Base-by-base conservation (phyloP, 306 rosid genomes). In the Spatholobus suberectus region DNA sequence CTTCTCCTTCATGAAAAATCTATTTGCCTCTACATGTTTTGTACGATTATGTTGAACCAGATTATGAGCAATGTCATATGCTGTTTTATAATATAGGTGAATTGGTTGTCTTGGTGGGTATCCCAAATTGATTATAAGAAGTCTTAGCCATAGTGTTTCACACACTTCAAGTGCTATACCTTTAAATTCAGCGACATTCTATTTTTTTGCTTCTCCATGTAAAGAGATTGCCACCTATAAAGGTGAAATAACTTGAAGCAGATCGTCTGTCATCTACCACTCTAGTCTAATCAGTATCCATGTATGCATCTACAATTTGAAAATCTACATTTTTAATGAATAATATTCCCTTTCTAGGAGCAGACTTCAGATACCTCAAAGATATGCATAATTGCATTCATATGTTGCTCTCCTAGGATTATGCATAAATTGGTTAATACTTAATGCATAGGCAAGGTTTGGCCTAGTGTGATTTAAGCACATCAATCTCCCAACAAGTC, bases 271-370 rank as follows among this genome's bases (percentile, higher is more conserved):
- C 8, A 4, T 49, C 1, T 0, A 17, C 4, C 17, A 8, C 20
- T 0, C 2, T 1, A 4, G 2, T 0, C 8, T 0, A 15, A 15
- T 49, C 7, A 4, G 8, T n/a, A n/a, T n/a, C n/a, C n/a, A n/a
- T 14, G 5, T 49, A 49, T 15, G 8, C 0, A 14, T 49, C 21
- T 14, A 49, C 6, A 2, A 2, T 15, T 49, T 49, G 21, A 49
- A 0, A 4, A 15, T 15, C 7, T 49, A 5, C 6, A 15, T 14
- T 49, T 17, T 49, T 15, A 3, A 2, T 49, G 55, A 51, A 51
- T 3, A 43, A 10, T 1, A 43, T 1, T 43, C 15, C 49, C 2
- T 43, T 43, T 12, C 15, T 8, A 10, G 4, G 4, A 12, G 15
- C 0, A 12, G 15, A 43, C 3, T 43, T 43, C 15, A 43, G 12